Base-by-base conservation (phyloP, 495 filamentous ascomycete species). In the Astrothelium subdiscretum region DNA sequence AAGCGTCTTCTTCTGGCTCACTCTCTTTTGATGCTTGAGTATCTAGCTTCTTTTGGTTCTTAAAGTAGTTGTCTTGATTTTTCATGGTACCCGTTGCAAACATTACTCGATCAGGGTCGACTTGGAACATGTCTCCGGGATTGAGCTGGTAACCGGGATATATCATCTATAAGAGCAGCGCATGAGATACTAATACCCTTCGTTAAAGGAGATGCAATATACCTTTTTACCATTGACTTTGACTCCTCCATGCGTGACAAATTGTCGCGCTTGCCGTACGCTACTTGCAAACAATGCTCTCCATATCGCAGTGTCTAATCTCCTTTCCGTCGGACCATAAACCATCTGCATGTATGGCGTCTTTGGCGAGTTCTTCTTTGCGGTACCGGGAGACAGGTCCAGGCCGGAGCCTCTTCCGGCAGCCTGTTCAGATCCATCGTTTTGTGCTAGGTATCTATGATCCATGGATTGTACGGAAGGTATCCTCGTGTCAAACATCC, bases 171-270 rank as follows among this genome's bases (percentile, higher is more conserved):
- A 22, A 63, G 5, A 63, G 38, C 54, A 31, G 20, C 5, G 8
- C 6, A 32, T 35, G 26, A 44, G 48, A 20, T 38, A 20, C 4
- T 4, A 31, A 52, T 35, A 10, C 1, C 26, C 29, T 32, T 24
- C 20, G 4, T 3, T 4, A 18, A 40, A 6, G 13, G 6, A 24
- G 1, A 54, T 35, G n/a, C 3, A 22, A 68, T 75, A 61, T 74
- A 95, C 92, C 85, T 90, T 89, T 75, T 95, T 88, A 59, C 94
- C 94, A 79, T 98, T 98, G 65, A 98, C 94, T 66, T 84, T 96
- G 58, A 97, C 94, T 63, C 83, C 83, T 24, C 94, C 94, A 76
- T 97, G 94, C 27, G 92, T 82, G 42, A 92, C 88, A 69, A 97
- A 92, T 68, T 97, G 92, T 65, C 95, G 83, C 11, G 95, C 95